Base-by-base conservation (phyloP, 345 rosid species). In the Erysimum cheiranthoides region DNA sequence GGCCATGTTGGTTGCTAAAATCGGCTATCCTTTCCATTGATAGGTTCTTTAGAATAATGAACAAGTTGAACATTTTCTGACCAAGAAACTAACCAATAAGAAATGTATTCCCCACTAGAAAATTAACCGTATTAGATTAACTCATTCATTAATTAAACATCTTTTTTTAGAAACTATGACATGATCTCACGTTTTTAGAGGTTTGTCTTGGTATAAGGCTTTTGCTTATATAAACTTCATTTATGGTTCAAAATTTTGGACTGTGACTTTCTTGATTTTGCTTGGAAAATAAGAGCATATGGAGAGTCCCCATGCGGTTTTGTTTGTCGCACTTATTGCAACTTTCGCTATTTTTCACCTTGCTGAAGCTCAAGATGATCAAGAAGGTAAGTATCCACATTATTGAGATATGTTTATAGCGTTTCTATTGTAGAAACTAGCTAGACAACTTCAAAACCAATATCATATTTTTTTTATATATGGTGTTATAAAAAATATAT, bases 341-440 rank as follows among this genome's bases (percentile, higher is more conserved):
- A 7, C 34, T 18, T 79, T 77, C 2, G 47, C 51, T 50, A 40
- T 66, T 0, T 4, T 66, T 42, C 12, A 25, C 78, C 0, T 59
- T 17, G 64, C 18, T 73, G 79, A 77, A 30, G 83, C 81, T 40
- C 81, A 83, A 65, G n/a, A n/a, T n/a, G 77, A 69, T 66, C 49
- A 43, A 43, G 67, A 80, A 85, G 82, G 88, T 81, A 63, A 9
- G 71, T 34, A 40, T 67, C 53, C 10, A 58, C 45, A 52, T 50
- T 38, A 10, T 38, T 40, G 43, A 40, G 14, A 40, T 32, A 32
- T 39, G 14, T 39, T 11, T 39, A 39, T 39, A 39, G 13, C 14
- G 43, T 39, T 11, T 39, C 3, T 31, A 3, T 38, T 2, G 42
- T 10, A 3, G 12, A 38, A 38, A 32, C 5, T n/a, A n/a, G n/a